Percentiles rank a stretch among this genome's conserved stretches.
These are phyloP conservation scores for Sugiyamaella paludigena DNA, from an alignment of 1,139 yeast species.

Conservation along the genomic window DNA sequence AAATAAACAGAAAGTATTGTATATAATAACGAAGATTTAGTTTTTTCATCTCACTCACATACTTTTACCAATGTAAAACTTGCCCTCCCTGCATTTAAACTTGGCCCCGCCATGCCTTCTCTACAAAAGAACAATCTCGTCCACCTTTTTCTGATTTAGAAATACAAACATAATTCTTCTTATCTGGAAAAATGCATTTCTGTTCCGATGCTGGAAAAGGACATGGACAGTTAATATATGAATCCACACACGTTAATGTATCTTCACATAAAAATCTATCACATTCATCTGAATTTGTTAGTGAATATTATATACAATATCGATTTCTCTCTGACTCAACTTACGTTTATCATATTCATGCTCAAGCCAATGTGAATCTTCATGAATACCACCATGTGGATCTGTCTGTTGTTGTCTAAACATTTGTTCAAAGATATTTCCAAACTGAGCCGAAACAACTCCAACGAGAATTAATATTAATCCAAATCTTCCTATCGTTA, in stretches of 20 bases:
- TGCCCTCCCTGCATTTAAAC: slow-evolving; percentile 26
- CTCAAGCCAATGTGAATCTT: slow-evolving; percentile 36
- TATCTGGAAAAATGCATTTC: slow-evolving; percentile 73
- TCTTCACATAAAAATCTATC: slow-evolving; percentile 75
- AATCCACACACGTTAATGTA: slow-evolving; percentile 71
- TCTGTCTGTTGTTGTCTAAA: slow-evolving; percentile 31
- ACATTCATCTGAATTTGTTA: slow-evolving; percentile 43
- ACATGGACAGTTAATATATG: slow-evolving; percentile 79
- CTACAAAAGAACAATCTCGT: slow-evolving; percentile 40
- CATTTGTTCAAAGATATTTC: slow-evolving; percentile 39
- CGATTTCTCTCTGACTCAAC: slow-evolving; percentile 13
- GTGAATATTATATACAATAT: neutral
- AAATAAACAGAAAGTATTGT: neutral
- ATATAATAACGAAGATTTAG: neutral
- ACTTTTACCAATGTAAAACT: neutral
- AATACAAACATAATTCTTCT: slow-evolving; percentile 66
- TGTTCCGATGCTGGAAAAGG: slow-evolving; percentile 82
- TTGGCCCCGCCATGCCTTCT: slow-evolving; percentile 45
- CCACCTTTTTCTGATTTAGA: slow-evolving; percentile 56
- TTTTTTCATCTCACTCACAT: no score
- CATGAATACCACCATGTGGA: slow-evolving; percentile 23
- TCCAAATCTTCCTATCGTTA: no score
- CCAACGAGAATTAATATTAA: no score
- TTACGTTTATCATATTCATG: slow-evolving; percentile 34
- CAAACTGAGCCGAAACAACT: slow-evolving; percentile 30